Evolutionary conservation across 768 basidiomycete species (phyloP), one percentile per base, ranked within the genome.

Genomic region (Leccinum broughii): DNA sequence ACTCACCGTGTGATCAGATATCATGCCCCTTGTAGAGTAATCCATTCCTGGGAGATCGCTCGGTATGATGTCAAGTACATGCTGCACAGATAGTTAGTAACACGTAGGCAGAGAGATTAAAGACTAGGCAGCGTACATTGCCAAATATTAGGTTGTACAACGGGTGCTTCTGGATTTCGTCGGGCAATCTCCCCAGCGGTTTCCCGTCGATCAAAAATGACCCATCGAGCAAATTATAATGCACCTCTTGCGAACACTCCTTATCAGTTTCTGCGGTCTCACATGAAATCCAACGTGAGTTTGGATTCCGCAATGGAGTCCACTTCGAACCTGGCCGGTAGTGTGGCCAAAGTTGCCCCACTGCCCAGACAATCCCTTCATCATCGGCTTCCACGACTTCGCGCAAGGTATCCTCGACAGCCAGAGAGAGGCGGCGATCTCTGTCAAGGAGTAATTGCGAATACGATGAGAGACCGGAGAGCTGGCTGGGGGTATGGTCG

Each of bases 361-460:
- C 4, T 0, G 71, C 72, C 24, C 48, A 56, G 51, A 70, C 54
- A 4, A 74, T 49, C 2, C 69, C 72, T 28, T 28, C 22, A 34
- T 14, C 2, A 7, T 55, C 61, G 1, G 58, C 56, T 22, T 41
- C 49, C 15, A 65, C 61, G 22, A 54, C 17, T 22, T 51, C 30
- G 1, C 50, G 41, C 9, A 70, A 5, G 13, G 56, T 15, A 5
- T 46, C 24, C 57, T 72, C 67, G 4, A 78, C 41, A 6, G 26
- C 53, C 24, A 71, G 57, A 6, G 77, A 67, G 28, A 76, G 56
- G 14, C 75, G 69, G 17, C 66, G 57, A 49, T 78, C 70, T 11
- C 76, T 68, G n/a, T 71, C 67, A 15, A 73, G 60, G 28, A 75
- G 64, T 13, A 64, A 30, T 10, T 49, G 60, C 0, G 63, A 69